Base-by-base conservation (phyloP, 345 rosid genomes). In the Citrus glauca region DNA sequence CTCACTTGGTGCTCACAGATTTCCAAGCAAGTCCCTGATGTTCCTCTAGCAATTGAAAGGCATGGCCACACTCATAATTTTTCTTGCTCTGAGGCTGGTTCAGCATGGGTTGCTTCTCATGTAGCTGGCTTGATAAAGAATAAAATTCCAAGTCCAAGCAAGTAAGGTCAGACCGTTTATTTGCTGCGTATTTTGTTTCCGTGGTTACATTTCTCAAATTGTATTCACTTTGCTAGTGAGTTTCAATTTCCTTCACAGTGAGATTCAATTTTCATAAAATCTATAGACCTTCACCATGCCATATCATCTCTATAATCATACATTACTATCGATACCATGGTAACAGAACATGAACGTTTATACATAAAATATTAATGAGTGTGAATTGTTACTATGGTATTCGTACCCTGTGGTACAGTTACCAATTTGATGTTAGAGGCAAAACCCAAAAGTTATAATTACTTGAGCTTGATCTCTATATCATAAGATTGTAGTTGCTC, bases 61-160 rank as follows among this genome's bases (percentile, higher is more conserved):
- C 94, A 93, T 82, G 97, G 94, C 78, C 94, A 91, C 80, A 86
- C 87, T 33, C 97, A 93, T 75, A 78, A 83, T 24, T 95, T 95
- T 89, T 82, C 89, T 82, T 88, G 93, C 89, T 88, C 92, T 0
- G 86, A 90, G 76, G 92, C 95, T 77, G 98, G 98, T 82, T 92
- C 98, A 0, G 55, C 28, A 0, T 95, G 99, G 96, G 94, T 87
- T 77, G 95, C 98, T 5, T 84, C 76, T 32, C 87, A 92, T 71
- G 89, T 89, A 35, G 87, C 91, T 63, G 79, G 79, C 81, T 80
- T 87, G 86, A 78, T 93, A 82, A 89, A 86, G 81, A 82, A 82
- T 71, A 79, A 77, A 65, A 24, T 81, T 42, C 45, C 82, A 9
- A 81, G 65, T 71, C 78, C 80, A 40, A 67, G 28, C 69, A 45